Percentiles rank a stretch among this genome's conserved stretches.
phyloP scores from a whole-genome alignment of 805 yeast genomes.

The Ogataea salicorniae region DNA sequence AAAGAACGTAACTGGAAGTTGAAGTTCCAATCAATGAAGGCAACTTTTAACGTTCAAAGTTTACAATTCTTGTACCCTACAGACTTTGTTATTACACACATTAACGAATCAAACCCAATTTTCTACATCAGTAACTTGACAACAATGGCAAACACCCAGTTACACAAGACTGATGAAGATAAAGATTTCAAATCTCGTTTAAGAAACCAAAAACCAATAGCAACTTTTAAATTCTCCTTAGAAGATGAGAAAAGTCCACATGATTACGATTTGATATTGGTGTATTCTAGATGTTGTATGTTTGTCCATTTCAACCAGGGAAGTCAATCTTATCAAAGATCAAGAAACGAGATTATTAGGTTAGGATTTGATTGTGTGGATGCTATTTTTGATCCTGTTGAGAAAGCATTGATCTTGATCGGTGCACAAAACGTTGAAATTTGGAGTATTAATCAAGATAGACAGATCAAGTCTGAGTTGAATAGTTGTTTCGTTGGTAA shows the following conservation, averaged over 20 bases:
- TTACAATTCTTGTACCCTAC: constrained; percentile 25
- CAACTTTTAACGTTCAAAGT: constrained; percentile 20
- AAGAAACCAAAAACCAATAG: constrained; percentile 24
- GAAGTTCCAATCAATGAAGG: constrained; percentile 24
- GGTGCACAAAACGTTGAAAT: constrained; percentile 25
- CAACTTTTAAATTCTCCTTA: constrained; percentile 21
- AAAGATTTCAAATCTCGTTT: constrained; percentile 23
- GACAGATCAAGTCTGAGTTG: constrained; percentile 17
- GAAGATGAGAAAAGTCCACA: constrained; percentile 3
- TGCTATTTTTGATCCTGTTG: constrained; percentile 26
- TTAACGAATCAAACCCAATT: constrained; percentile 22
- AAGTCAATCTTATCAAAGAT: constrained; percentile 14
- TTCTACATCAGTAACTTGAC: constrained; percentile 26
- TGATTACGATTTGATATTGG: constrained; percentile 26
- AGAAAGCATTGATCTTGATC: constrained; percentile 18
- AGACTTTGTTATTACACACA: constrained; percentile 26
- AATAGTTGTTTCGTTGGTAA: constrained; percentile 24
- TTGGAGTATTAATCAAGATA: constrained; percentile 20
- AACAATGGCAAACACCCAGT: constrained; percentile 23
- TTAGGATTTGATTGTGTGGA: constrained; percentile 22
- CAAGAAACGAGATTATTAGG: constrained; percentile 24
- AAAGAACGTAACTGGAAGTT: constrained; percentile 22
- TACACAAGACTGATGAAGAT: constrained; percentile 19
- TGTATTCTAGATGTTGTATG: constrained; percentile 25
- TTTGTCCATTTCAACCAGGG: constrained; percentile 22